These are phyloP conservation scores for Thelonectria discophora DNA, from an alignment of 2,329 filamentous ascomycete species.

Conservation along the genomic window DNA sequence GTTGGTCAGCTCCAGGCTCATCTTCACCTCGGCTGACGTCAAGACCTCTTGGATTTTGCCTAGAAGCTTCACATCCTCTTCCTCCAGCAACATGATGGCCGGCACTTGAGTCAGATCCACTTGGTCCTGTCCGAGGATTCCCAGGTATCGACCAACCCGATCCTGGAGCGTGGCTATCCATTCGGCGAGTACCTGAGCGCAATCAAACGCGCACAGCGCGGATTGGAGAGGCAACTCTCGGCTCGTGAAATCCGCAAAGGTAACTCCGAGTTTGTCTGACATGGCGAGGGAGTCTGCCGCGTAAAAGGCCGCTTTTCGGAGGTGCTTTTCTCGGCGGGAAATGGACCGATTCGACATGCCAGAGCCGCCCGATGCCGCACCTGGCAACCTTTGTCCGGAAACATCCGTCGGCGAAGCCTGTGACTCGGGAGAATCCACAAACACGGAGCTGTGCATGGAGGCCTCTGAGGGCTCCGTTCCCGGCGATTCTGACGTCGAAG, in stretches of 20 bases:
- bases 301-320: constrained; percentile 94
- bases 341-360: constrained; percentile 54
- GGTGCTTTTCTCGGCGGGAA: constrained; percentile 82
- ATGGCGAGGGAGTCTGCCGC: constrained; percentile 91
- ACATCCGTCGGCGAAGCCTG: constrained; percentile 60
- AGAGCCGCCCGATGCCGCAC: constrained; percentile 36
- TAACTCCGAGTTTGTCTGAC: constrained; percentile 85
- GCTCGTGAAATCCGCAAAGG: constrained; percentile 84
- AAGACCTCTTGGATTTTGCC: constrained; percentile 84
- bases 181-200: constrained; percentile 90
- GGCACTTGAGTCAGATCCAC: constrained; percentile 83
- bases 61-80: constrained; percentile 88
- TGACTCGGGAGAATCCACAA: constrained; percentile 61
- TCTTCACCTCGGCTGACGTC: constrained; percentile 79
- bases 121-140: constrained; percentile 83
- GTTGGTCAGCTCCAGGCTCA: constrained; percentile 64
- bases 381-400: constrained; percentile 49
- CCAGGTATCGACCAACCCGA: constrained; percentile 88
- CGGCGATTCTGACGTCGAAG: constrained; percentile 56
- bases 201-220: constrained; percentile 92
- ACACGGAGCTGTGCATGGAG: constrained; percentile 56
- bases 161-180: constrained; percentile 95
- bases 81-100: constrained; percentile 88
- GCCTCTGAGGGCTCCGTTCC: constrained; percentile 57
- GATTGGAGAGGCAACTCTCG: constrained; percentile 89